Conservation (phyloP, 73 alveolate genomes). For the Paramecium primaurelia region DNA sequence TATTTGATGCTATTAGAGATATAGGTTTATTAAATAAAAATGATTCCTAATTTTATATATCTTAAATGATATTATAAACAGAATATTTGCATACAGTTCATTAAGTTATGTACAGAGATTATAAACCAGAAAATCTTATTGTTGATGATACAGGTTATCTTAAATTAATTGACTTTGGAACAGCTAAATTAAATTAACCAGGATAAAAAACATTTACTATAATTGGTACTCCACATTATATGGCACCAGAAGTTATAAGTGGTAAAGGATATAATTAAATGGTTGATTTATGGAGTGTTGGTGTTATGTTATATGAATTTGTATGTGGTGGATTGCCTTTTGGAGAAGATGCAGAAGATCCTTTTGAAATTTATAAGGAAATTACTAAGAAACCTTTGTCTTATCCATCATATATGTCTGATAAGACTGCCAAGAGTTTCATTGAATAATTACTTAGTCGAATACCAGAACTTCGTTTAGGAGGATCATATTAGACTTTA, state of each 20-base stretch:
- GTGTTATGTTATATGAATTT: conserved; percentile 68
- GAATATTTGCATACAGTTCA: conserved; percentile 77
- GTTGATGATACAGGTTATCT: conserved; percentile 69
- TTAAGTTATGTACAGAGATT: conserved; percentile 69
- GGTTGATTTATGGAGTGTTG: conserved; percentile 63
- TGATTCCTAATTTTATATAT: conserved; percentile 62
- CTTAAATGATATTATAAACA: conserved; percentile 59
- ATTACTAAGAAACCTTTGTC: conserved; percentile 28
- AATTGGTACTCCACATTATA: conserved; percentile 68
- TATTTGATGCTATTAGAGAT: conserved; percentile 72
- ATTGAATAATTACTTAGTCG: conserved; percentile 42
- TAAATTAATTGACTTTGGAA: conserved; percentile 64
- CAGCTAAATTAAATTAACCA: conserved; percentile 46
- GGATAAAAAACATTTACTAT: conserved; percentile 52
- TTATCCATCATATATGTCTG: conserved; percentile 63
- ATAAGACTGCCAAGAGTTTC: conserved; percentile 30
- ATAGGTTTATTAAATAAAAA: conserved; percentile 66
- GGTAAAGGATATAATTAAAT: conserved; percentile 60
- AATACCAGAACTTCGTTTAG: conserved; percentile 58
- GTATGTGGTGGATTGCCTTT: conserved; percentile 76
- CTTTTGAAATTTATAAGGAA: conserved; percentile 66
- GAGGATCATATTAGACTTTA: conserved; percentile 53
- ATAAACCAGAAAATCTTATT: conserved; percentile 81
- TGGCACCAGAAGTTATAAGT: conserved; percentile 68
- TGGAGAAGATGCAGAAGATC: conserved; percentile 81